Evolutionary conservation across 345 rosid species (phyloP), one percentile per base, ranked within the genome.

Genomic region (Gossypium arboreum): DNA sequence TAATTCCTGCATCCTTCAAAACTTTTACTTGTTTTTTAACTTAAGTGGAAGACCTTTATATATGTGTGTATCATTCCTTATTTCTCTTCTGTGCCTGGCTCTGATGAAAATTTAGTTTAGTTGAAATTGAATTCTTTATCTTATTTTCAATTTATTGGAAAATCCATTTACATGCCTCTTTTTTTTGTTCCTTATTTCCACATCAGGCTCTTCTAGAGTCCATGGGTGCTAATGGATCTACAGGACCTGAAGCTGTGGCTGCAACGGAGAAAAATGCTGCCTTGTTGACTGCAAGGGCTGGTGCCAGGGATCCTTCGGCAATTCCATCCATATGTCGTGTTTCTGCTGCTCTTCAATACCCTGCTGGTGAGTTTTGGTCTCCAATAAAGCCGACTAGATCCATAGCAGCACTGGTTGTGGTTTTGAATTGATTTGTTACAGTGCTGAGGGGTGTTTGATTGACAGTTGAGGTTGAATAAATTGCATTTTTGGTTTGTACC

Each of bases 281-380:
- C 80, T 54, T 96, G 75, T 79, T 91, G 87, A 96, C 97, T 29
- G 97, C 98, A 77, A 90, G 98, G 87, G 99, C 98, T 78, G 99
- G 99, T 81, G 90, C 97, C 73, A 85, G 97, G 81, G 99, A 93
- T 86, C 98, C 99, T 74, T 96, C 99, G 61, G 98, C 98, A 57
- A 85, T 96, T 80, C 99, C 98, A 70, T 96, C 99, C 66, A 88
- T 96, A 80, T 96, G 98, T 52, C 97, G 98, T 74, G 79, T 96
- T 75, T 88, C 98, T 76, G 97, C 98, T 68, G 94, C 97, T 70
- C 92, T 96, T 79, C 99, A 92, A 60, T 96, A 93, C 79, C 97
- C 97, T 76, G 86, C 97, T 68, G 98, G 99, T 66, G 76, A 73
- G 76, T 48, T 73, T 25, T 60, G 16, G 13, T 48, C 48, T 71